A percentile compares a stretch with the other conserved stretches of the same genome.
Evolutionary conservation across 139 green algal genomes (phyloP).

Genomic region (Auxenochlorella pyrenoidosa): DNA sequence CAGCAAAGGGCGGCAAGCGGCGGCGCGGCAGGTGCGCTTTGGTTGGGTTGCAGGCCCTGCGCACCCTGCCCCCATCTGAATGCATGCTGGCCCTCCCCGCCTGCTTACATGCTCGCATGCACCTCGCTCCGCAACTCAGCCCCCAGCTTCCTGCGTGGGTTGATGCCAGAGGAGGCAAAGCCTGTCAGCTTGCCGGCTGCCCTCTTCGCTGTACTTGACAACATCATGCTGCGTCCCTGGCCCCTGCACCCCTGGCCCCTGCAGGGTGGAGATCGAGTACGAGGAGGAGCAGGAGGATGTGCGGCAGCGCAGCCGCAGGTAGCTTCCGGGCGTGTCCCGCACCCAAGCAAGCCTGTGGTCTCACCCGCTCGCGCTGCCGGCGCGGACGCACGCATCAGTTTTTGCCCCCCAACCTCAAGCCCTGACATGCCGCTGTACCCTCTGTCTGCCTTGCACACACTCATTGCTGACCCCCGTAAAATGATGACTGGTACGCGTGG

Average conservation of each 20-base stretch:
- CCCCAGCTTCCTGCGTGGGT: too few relatives aligned
- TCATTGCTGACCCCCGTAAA: neutral
- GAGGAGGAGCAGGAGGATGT: constrained; percentile 73
- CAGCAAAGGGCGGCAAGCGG: constrained; percentile 23
- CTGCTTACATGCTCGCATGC: neutral
- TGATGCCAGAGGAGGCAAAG: too few relatives aligned
- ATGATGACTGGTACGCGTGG: neutral
- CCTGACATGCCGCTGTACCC: too few relatives aligned
- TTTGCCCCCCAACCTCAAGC: too few relatives aligned
- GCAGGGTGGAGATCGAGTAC: constrained; percentile 81
- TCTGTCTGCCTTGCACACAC: neutral
- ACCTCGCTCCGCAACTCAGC: too few relatives aligned
- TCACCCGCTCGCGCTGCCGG: neutral
- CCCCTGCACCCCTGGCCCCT: too few relatives aligned
- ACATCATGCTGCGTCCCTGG: too few relatives aligned
- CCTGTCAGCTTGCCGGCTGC: neutral
- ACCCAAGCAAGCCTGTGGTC: neutral
- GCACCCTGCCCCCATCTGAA: neutral
- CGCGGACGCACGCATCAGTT: too few relatives aligned
- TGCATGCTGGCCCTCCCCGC: neutral
- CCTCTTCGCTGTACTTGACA: too few relatives aligned
- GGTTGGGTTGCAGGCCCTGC: neutral
- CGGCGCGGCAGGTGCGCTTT: neutral
- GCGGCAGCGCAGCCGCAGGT: constrained; percentile 34
- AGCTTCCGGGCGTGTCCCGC: neutral